Conservation (phyloP, 208 protist genomes). For the Phytomonas sp. region DNA sequence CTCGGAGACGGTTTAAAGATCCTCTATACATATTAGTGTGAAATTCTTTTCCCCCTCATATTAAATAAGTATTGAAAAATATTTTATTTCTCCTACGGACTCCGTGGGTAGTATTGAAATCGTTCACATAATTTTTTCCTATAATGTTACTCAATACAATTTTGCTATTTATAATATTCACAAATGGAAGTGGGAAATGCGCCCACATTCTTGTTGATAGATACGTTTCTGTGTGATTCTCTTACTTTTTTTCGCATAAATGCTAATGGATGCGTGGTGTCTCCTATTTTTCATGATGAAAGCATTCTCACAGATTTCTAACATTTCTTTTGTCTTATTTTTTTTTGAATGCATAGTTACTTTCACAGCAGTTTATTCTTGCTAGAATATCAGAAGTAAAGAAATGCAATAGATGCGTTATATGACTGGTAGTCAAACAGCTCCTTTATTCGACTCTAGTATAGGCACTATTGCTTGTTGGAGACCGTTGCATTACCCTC, state of each 20-base stretch:
- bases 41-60: neutral
- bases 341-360: neutral
- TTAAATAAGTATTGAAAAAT: neutral
- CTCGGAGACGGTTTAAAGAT: neutral
- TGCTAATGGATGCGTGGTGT: neutral
- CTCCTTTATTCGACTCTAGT: neutral
- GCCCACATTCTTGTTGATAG: neutral
- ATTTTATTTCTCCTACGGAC: neutral
- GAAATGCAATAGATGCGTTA: no score
- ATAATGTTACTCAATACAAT: constrained; percentile 1
- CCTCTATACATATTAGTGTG: neutral
- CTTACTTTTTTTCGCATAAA: neutral
- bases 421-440: no score
- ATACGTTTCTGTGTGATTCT: neutral
- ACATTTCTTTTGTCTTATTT: neutral
- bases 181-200: neutral
- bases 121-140: neutral
- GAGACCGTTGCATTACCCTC: neutral
- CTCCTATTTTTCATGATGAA: neutral
- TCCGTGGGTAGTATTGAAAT: neutral
- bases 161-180: constrained; percentile 13
- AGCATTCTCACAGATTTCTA: neutral
- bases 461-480: neutral
- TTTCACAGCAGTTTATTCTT: neutral
- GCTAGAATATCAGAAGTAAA: neutral